Evolutionary conservation across 2,329 filamentous ascomycete species (phyloP).

Genomic region (Paecilomyces niveus): DNA sequence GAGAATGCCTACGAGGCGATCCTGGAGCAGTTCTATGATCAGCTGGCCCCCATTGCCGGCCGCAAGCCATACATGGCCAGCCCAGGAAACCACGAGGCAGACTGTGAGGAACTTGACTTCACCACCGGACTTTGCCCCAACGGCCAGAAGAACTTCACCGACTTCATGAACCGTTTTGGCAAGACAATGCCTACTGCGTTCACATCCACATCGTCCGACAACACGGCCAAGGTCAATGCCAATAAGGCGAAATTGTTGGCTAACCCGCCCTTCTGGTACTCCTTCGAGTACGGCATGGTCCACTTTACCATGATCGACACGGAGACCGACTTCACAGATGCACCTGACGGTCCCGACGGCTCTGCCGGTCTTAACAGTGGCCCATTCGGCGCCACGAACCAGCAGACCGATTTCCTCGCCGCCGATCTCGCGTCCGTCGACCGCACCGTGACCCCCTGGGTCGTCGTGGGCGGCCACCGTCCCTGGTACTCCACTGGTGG

Average conservation of each 20-base stretch:
- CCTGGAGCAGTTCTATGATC: slow-evolving; percentile 50
- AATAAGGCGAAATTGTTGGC: slow-evolving; percentile 40
- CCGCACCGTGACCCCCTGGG: slow-evolving; percentile 48
- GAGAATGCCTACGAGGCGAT: slow-evolving; percentile 50
- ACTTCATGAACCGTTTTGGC: slow-evolving; percentile 51
- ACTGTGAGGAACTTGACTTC: slow-evolving; percentile 28
- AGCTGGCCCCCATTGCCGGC: slow-evolving; percentile 47
- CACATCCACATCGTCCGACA: slow-evolving; percentile 40
- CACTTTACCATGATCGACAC: slow-evolving; percentile 52
- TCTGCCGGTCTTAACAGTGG: slow-evolving; percentile 40
- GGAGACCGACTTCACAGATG: slow-evolving; percentile 49
- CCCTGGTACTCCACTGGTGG: slow-evolving; percentile 43
- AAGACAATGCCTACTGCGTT: slow-evolving; percentile 47
- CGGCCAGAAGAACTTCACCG: slow-evolving; percentile 56
- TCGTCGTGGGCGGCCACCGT: slow-evolving; percentile 39
- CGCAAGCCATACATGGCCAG: slow-evolving; percentile 52
- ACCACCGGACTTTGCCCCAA: slow-evolving; percentile 9
- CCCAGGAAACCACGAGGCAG: slow-evolving; percentile 55
- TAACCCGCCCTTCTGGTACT: slow-evolving; percentile 54
- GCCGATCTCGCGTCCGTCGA: slow-evolving; percentile 52
- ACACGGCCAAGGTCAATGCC: slow-evolving; percentile 36
- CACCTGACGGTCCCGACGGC: slow-evolving; percentile 40
- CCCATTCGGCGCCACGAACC: slow-evolving; percentile 42
- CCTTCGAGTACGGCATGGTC: slow-evolving; percentile 53
- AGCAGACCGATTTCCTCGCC: slow-evolving; percentile 50